Percentiles rank a stretch among this genome's conserved stretches.
These are phyloP conservation scores for Drechslera avenae DNA, from an alignment of 2,329 filamentous ascomycete species.

Conservation along the genomic window DNA sequence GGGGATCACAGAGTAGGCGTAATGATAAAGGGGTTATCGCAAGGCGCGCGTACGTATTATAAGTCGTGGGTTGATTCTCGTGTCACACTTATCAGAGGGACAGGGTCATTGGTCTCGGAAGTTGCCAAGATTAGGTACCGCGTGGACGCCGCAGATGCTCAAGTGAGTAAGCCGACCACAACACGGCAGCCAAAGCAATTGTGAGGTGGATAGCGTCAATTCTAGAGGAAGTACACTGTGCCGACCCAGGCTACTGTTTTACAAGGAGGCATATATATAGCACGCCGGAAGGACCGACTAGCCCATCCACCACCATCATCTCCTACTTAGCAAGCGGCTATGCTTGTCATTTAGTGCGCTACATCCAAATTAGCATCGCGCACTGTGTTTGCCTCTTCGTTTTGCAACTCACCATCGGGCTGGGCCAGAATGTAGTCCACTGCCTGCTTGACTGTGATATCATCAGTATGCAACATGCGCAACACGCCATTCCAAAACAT, in stretches of 20 bases:
- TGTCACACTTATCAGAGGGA: slow-evolving; percentile 31
- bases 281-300: slow-evolving; percentile 40
- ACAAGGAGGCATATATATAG: slow-evolving; percentile 48
- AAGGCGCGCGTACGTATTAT: slow-evolving; percentile 22
- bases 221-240: slow-evolving; percentile 46
- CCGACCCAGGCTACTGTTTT: slow-evolving; percentile 46
- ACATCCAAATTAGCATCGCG: slow-evolving; percentile 24
- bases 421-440: slow-evolving; percentile 92
- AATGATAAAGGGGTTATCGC: slow-evolving; percentile 27
- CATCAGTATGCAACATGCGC: slow-evolving; percentile 38
- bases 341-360: slow-evolving; percentile 43
- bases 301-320: slow-evolving; percentile 36
- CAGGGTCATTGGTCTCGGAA: slow-evolving; percentile 17
- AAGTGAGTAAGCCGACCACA: slow-evolving; percentile 7
- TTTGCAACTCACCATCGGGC: slow-evolving; percentile 74
- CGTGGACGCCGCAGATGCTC: slow-evolving; percentile 14
- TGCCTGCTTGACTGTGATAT: slow-evolving; percentile 79
- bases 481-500: slow-evolving; percentile 51
- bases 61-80: slow-evolving; percentile 28
- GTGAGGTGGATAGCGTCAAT: slow-evolving; percentile 40
- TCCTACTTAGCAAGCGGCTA: slow-evolving; percentile 26
- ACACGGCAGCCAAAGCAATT: slow-evolving; percentile 10
- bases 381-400: slow-evolving; percentile 31
- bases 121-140: slow-evolving; percentile 23
- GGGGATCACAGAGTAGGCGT: slow-evolving; percentile 16